phyloP scores from a whole-genome alignment of 192 early-diverging fungal species.

The Podila verticillata region DNA sequence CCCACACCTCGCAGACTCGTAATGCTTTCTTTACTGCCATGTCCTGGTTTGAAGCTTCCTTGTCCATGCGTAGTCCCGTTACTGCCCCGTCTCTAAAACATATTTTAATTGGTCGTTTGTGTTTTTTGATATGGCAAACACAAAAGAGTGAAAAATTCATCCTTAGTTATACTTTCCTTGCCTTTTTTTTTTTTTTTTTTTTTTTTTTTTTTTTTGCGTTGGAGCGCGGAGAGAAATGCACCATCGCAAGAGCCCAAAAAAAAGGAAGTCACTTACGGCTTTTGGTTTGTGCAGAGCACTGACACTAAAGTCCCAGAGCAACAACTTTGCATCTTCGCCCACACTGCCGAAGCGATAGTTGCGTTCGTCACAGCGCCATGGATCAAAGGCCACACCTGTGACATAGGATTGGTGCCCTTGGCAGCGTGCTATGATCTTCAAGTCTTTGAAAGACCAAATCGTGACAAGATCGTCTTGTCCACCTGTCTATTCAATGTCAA shows the following conservation, averaged over 20 bases:
- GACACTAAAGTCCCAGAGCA: conserved; percentile 96
- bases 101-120: conserved; percentile 6
- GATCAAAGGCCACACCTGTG: conserved; percentile 88
- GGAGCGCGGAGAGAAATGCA: no score
- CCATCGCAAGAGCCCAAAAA: neutral
- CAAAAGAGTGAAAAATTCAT: no score
- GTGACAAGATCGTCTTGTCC: conserved; percentile 95
- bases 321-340: conserved; percentile 86
- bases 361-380: conserved; percentile 77
- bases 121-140: no score
- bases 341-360: conserved; percentile 90
- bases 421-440: conserved; percentile 83
- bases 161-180: no score
- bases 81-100: conserved; percentile 46
- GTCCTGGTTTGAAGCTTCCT: conserved; percentile 30
- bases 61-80: conserved; percentile 22
- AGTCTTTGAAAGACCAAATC: conserved; percentile 87
- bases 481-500: conserved; percentile 58
- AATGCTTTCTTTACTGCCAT: conserved; percentile 37
- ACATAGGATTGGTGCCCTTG: conserved; percentile 95
- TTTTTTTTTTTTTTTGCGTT: no score
- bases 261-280: conserved; percentile 52
- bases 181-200: no score
- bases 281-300: conserved; percentile 80
- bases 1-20: conserved; percentile 29